A percentile compares a stretch with the other conserved stretches of the same genome.
Evolutionary conservation across 176 grass and related monocot genomes (phyloP).

Genomic region (Chrysopogon serrulatus): DNA sequence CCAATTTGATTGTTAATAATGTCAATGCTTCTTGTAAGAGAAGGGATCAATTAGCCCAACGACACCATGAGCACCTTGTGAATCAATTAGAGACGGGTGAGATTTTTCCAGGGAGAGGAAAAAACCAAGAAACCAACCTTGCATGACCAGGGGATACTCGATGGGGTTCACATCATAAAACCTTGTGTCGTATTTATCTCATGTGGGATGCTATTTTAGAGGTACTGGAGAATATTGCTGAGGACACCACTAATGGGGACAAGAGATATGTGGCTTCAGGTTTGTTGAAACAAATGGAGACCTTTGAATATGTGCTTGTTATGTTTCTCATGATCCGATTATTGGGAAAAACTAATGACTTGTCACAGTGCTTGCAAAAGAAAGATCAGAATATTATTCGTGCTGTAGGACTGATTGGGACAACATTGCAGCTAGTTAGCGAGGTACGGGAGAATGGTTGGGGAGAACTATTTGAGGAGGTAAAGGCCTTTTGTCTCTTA

Average conservation of each 20-base stretch:
- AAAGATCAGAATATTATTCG: too few relatives aligned
- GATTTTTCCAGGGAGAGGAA: too few relatives aligned
- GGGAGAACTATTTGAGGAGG: neutral
- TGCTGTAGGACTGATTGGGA: too few relatives aligned
- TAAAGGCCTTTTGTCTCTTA: neutral
- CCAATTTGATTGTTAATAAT: neutral
- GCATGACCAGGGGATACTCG: neutral
- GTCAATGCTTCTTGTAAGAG: neutral
- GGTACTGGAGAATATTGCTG: neutral
- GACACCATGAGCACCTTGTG: neutral
- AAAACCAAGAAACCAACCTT: neutral
- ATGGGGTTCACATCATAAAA: neutral
- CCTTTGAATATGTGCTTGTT: neutral
- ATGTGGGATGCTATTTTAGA: too few relatives aligned
- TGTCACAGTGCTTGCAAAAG: too few relatives aligned
- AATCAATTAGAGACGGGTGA: too few relatives aligned
- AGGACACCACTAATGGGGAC: neutral
- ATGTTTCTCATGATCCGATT: neutral
- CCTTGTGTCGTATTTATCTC: too few relatives aligned
- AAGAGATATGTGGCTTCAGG: neutral
- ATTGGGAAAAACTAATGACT: too few relatives aligned
- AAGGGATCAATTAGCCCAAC: neutral
- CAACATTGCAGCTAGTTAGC: too few relatives aligned
- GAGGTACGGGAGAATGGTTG: neutral
- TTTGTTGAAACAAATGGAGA: neutral